Evolutionary conservation across 75 land plant genomes (phyloP).

Genomic region (Cunninghamia lanceolata): DNA sequence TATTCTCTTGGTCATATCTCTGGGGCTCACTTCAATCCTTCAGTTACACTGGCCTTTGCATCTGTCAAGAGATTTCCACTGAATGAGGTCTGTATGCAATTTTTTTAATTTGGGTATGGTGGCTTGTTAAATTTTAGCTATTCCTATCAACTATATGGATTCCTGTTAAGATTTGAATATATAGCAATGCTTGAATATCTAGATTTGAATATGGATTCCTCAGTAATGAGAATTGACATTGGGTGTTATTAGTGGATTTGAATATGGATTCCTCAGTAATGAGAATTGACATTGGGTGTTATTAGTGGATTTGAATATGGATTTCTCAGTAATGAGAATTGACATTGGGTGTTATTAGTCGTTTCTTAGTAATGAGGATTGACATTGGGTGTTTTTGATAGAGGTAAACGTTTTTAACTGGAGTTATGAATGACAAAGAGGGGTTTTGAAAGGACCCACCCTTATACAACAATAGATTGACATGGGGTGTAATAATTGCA

Average conservation of each 20-base stretch:
- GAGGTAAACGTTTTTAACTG: too few relatives aligned
- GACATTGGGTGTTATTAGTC: too few relatives aligned
- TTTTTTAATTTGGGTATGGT: not conserved
- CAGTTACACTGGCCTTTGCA: constrained; percentile 58
- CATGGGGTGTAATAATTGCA: not conserved
- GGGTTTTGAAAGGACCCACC: too few relatives aligned
- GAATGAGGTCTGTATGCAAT: constrained; percentile 15
- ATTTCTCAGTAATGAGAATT: too few relatives aligned
- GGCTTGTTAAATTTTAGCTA: not conserved
- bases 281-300: not conserved
- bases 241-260: not conserved
- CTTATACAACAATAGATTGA: too few relatives aligned
- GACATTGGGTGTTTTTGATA: too few relatives aligned
- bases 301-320: too few relatives aligned
- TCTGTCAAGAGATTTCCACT: constrained; percentile 32
- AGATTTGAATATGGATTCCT: too few relatives aligned
- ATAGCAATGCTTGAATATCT: not conserved
- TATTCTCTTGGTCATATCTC: constrained; percentile 57
- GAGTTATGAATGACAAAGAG: too few relatives aligned
- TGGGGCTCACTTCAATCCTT: constrained; percentile 67
- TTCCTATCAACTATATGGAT: not conserved
- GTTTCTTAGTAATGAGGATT: too few relatives aligned
- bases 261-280: too few relatives aligned
- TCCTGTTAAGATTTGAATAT: not conserved
- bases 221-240: not conserved